Conservation (phyloP, 805 yeast genomes). For the Wickerhamia fluorescens region DNA sequence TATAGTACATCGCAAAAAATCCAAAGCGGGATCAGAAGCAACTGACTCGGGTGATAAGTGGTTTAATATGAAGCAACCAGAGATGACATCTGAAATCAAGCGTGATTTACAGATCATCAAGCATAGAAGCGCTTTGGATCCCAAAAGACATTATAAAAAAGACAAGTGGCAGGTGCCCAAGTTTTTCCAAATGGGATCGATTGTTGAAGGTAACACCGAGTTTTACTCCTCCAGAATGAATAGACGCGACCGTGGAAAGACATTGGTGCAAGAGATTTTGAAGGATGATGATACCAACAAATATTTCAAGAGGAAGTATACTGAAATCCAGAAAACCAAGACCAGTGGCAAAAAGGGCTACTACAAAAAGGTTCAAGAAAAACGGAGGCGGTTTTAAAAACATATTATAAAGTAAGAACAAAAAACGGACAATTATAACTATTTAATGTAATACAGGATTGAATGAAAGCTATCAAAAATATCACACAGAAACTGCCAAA, state of each 20-base stretch:
- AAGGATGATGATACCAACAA: conserved; percentile 60
- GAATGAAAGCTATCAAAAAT: too few relatives aligned
- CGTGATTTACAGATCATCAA: conserved; percentile 74
- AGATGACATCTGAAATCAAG: conserved; percentile 61
- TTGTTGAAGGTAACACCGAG: conserved; percentile 76
- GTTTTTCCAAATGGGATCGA: conserved; percentile 82
- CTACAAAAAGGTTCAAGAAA: conserved; percentile 55
- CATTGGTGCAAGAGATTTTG: conserved; percentile 77
- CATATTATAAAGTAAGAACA: too few relatives aligned
- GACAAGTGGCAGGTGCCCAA: conserved; percentile 74
- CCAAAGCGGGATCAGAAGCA: conserved; percentile 9
- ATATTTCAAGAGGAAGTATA: conserved; percentile 80
- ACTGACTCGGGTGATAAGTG: conserved; percentile 53
- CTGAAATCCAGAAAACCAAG: conserved; percentile 64
- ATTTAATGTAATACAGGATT: too few relatives aligned
- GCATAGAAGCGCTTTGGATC: conserved; percentile 88
- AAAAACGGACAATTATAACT: too few relatives aligned
- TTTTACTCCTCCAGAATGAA: conserved; percentile 61
- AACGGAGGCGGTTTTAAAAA: conserved; percentile 44
- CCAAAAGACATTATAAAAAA: conserved; percentile 90
- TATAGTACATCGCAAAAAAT: conserved; percentile 17
- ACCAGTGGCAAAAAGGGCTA: conserved; percentile 60
- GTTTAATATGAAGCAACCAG: conserved; percentile 76
- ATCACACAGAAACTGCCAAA: too few relatives aligned
- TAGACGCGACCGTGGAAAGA: conserved; percentile 65